Evolutionary conservation across 257 asterid genomes (phyloP).

Genomic region (Fraxinus excelsior): DNA sequence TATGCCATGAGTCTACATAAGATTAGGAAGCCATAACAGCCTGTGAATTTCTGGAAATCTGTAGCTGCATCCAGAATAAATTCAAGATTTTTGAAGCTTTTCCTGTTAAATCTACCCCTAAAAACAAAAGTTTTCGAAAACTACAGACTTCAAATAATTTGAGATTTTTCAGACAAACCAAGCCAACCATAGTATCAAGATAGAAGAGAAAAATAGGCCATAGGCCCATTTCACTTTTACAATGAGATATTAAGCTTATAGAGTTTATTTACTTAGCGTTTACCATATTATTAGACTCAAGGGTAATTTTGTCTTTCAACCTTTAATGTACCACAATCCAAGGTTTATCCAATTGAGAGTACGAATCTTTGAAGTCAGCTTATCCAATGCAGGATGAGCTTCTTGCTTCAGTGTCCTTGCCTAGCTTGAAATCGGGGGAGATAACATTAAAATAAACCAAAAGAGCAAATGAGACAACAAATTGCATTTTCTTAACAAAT

Average conservation of each 20-base stretch:
- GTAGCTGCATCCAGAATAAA: background rate
- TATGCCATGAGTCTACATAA: background rate
- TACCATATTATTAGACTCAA: background rate
- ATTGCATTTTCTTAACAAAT: too few relatives aligned
- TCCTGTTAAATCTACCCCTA: background rate
- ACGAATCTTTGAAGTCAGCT: too few relatives aligned
- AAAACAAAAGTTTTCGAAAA: background rate
- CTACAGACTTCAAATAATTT: background rate
- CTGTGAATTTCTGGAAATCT: background rate
- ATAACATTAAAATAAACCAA: too few relatives aligned
- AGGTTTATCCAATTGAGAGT: too few relatives aligned
- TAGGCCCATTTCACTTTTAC: background rate
- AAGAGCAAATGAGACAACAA: too few relatives aligned
- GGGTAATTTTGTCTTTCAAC: background rate
- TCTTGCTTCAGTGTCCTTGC: too few relatives aligned
- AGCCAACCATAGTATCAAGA: background rate
- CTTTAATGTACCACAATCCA: background rate
- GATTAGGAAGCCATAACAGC: background rate
- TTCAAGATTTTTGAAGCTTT: background rate
- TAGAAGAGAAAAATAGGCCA: too few relatives aligned
- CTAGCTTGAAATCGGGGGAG: too few relatives aligned
- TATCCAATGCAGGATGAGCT: too few relatives aligned
- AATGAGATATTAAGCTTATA: background rate
- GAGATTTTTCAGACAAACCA: background rate
- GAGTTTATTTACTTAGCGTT: background rate